Evolutionary conservation across 176 grass and related monocot genomes (phyloP).

Genomic region (Canna indica): DNA sequence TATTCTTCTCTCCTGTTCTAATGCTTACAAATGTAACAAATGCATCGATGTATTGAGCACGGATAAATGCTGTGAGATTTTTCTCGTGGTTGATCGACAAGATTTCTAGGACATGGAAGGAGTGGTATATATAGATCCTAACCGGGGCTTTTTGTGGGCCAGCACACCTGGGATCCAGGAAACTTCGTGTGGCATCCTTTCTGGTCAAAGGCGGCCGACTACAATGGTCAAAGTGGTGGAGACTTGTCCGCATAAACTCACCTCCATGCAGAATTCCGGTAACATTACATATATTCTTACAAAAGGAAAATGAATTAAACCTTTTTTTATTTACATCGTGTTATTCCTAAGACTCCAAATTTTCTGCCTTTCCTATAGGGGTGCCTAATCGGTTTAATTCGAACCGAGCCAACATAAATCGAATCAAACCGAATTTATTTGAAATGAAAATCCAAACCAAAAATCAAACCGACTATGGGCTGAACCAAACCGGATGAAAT

Average conservation of each 20-base stretch:
- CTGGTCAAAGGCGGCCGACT: conserved; percentile 9
- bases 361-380: too few species aligned
- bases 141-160: neutral
- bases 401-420: too few species aligned
- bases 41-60: too few species aligned
- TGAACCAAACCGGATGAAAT: too few species aligned
- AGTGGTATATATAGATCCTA: neutral
- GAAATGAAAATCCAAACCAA: too few species aligned
- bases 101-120: neutral
- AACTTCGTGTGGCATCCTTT: neutral
- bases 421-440: too few species aligned
- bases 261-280: neutral
- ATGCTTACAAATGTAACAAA: neutral
- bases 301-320: too few species aligned
- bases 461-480: too few species aligned
- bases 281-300: too few species aligned
- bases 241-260: neutral
- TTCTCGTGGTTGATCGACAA: neutral
- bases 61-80: neutral
- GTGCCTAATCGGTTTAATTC: too few species aligned
- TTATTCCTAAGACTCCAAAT: too few species aligned
- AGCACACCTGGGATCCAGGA: neutral
- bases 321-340: too few species aligned
- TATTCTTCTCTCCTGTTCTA: neutral
- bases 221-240: neutral